Evolutionary conservation across 345 rosid genomes (phyloP), one percentile per base, ranked within the genome.

Genomic region (Rhodamnia argentea): DNA sequence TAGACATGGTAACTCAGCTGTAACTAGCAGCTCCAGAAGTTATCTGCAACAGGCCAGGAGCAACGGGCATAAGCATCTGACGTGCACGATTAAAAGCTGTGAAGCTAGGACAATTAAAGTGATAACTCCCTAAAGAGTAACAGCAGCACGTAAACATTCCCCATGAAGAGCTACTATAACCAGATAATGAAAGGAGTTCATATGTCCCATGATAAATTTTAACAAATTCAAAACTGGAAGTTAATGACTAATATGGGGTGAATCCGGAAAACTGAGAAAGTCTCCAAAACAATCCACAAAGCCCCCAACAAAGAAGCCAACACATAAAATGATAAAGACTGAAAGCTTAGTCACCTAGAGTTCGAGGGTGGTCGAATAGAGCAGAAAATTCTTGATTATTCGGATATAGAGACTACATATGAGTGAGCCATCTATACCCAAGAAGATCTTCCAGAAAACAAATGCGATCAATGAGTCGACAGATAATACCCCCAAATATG

Each of bases 1-100:
- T 92, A 47, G 98, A 90, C 99, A 95, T 95, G 78, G 59, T 86
- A 52, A 50, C 54, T 84, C 84, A 88, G 88, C 29, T 57, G 27
- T 83, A 29, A 62, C 53, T 58, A 47, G 84, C 81, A 83, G 44
- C 40, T 52, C 84, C 60, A 42, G 59, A 53, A 26, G 51, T 32
- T 84, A 62, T 53, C 83, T 64, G 82, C 59, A 85, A 52, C 60
- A 24, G 78, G 55, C 82, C n/a, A 32, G 42, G 6, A 37, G 40
- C 57, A 85, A 50, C 7, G 42, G 85, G 88, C 54, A 83, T 59
- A 7, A 32, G 85, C 87, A 85, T 87, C 50, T 9, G 52, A 87
- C 60, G 53, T 74, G 51, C 53, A 50, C 2, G 24, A 70, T 70
- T 2, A 29, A 32, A 70, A 70, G 78, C 78, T 24, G 5, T 32